Evolutionary conservation across 2,329 filamentous ascomycete genomes (phyloP).

Genomic region (Aureobasidium musti): DNA sequence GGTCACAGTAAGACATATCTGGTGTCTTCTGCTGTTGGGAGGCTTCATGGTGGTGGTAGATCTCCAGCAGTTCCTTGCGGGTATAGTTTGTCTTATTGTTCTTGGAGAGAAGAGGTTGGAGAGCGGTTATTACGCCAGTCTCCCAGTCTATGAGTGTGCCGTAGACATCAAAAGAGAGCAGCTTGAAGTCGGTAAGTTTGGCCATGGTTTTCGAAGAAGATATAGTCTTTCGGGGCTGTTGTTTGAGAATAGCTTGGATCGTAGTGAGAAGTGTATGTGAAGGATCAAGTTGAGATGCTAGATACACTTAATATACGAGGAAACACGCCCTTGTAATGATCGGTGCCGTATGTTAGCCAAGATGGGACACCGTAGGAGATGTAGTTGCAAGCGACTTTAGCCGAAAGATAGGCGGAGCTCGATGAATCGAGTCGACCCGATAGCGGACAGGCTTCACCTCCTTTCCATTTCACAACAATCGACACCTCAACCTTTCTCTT

Average conservation of each 20-base stretch:
- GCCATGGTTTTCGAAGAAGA: not conserved
- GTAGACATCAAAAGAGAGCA: constrained; percentile 76
- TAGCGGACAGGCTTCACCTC: not conserved
- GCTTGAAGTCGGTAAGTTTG: constrained; percentile 35
- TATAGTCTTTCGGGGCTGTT: not conserved
- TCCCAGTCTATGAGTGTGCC: constrained; percentile 81
- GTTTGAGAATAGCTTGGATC: not conserved
- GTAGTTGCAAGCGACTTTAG: not conserved
- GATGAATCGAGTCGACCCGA: constrained; percentile 2
- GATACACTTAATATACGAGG: not conserved
- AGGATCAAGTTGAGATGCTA: not conserved
- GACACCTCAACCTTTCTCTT: not conserved
- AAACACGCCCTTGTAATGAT: not conserved
- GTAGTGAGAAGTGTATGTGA: not conserved
- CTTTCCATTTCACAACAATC: not conserved
- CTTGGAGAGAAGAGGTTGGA: constrained; percentile 52
- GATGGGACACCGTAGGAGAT: no score
- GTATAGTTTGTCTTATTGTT: constrained; percentile 45
- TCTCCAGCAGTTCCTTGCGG: constrained; percentile 47
- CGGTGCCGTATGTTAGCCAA: not conserved
- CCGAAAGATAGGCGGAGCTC: constrained; percentile 8
- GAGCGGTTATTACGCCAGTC: constrained; percentile 59
- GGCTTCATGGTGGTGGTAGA: constrained; percentile 51
- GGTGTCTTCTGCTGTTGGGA: constrained; percentile 23
- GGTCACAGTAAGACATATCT: constrained; percentile 11